Evolutionary conservation across 345 rosid genomes (phyloP).

Genomic region (Eucalyptus curtisii): DNA sequence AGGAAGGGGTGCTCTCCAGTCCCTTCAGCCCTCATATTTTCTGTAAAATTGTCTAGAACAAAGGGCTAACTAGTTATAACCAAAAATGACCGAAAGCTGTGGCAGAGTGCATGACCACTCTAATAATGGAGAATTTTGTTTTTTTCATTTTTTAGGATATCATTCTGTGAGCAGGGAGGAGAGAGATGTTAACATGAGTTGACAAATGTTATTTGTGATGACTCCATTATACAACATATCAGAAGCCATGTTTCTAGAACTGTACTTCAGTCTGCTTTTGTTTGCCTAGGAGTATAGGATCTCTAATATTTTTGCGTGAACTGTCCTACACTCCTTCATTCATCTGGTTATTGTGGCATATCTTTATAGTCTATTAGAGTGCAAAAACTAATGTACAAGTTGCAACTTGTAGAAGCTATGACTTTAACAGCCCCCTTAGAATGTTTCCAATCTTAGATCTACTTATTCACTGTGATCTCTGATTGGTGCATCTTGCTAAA

Average conservation of each 20-base stretch:
- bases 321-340: not conserved
- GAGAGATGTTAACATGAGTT: not conserved
- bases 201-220: not conserved
- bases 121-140: not conserved
- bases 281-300: not conserved
- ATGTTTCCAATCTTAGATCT: not conserved
- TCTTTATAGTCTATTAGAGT: not conserved
- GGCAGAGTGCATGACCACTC: not conserved
- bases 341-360: not conserved
- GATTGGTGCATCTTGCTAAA: not conserved
- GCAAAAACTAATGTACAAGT: not conserved
- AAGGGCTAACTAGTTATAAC: not conserved
- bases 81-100: not conserved
- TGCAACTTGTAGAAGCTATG: not conserved
- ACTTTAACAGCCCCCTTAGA: not conserved
- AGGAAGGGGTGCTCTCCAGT: not conserved
- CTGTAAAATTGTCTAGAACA: not conserved
- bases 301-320: not conserved
- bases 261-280: not conserved
- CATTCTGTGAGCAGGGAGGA: not conserved
- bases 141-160: not conserved
- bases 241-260: not conserved
- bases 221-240: not conserved
- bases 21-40: not conserved
- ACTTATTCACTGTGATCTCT: not conserved